Conservation (phyloP, 164 flowering plant species). For the Vitis cinerea region DNA sequence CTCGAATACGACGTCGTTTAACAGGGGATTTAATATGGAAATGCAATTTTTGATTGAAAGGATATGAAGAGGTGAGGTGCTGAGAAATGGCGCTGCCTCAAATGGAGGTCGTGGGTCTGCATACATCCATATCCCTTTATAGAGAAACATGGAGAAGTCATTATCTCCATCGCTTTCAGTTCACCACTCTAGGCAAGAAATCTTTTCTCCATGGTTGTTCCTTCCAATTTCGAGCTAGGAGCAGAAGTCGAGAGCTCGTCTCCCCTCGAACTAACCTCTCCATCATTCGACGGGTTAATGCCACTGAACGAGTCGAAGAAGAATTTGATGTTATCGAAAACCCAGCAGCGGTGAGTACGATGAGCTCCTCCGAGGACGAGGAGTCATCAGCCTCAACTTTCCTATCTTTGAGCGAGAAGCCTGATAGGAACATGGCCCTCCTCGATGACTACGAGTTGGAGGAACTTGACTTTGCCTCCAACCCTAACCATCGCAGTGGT, state of each 20-base stretch:
- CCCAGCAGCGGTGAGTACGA: constrained; percentile 3
- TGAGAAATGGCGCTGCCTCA: constrained; percentile 8
- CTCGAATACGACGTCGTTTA: too few relatives aligned
- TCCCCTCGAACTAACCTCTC: too few relatives aligned
- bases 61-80: too few relatives aligned
- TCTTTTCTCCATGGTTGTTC: constrained; percentile 7
- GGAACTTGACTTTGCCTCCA: constrained; percentile 40
- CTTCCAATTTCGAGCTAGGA: constrained; percentile 14
- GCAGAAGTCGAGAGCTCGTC: constrained; percentile 13
- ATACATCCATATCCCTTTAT: constrained; percentile 21
- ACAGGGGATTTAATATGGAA: too few relatives aligned
- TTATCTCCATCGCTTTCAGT: constrained; percentile 9
- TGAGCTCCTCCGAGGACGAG: constrained; percentile 31
- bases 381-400: constrained; percentile 26
- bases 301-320: neutral
- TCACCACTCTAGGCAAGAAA: neutral
- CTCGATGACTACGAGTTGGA: constrained; percentile 91
- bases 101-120: constrained; percentile 44
- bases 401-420: constrained; percentile 75
- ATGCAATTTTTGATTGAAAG: too few relatives aligned
- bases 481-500: constrained; percentile 86
- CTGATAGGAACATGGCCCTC: constrained; percentile 70
- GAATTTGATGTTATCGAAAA: neutral
- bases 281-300: too few relatives aligned
- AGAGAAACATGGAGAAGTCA: too few relatives aligned